Evolutionary conservation across 208 protist genomes (phyloP).

Genomic region (Trypanosoma grayi): DNA sequence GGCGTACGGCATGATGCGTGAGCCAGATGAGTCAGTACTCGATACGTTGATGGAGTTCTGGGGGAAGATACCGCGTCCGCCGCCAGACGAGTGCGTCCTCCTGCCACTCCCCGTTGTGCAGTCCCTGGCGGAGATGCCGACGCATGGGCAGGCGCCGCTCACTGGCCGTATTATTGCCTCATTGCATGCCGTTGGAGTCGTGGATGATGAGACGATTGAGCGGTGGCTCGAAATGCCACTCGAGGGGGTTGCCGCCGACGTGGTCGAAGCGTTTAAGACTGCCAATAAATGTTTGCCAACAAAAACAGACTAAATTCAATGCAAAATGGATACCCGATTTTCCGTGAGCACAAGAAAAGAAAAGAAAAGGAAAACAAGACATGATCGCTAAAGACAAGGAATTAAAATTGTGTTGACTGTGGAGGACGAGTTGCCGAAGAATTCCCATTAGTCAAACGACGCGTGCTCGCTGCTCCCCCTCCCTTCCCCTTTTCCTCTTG

Average conservation of each 20-base stretch:
- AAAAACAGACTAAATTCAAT: neutral
- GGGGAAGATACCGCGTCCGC: slow-evolving; percentile 44
- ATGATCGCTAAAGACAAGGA: neutral
- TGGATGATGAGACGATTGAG: slow-evolving; percentile 49
- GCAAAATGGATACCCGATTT: too few species aligned
- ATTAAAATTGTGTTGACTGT: too few species aligned
- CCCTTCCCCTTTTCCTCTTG: too few species aligned
- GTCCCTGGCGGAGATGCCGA: slow-evolving; percentile 43
- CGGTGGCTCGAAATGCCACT: slow-evolving; percentile 34
- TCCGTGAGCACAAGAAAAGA: neutral
- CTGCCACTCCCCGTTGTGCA: slow-evolving; percentile 50
- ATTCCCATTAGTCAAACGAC: too few species aligned
- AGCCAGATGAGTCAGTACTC: slow-evolving; percentile 48
- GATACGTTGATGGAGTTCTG: slow-evolving; percentile 82
- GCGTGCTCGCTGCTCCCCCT: too few species aligned
- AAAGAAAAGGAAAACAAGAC: neutral
- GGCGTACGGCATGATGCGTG: slow-evolving; percentile 58
- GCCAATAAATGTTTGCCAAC: neutral
- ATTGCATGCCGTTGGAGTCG: slow-evolving; percentile 52
- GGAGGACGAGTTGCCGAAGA: too few species aligned
- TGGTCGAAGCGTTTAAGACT: slow-evolving; percentile 13
- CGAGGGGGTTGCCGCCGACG: slow-evolving; percentile 25
- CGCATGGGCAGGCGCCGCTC: slow-evolving; percentile 48
- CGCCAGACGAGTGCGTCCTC: slow-evolving; percentile 44
- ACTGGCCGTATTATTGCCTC: slow-evolving; percentile 61